A percentile compares a stretch with the other conserved stretches of the same genome.
These are phyloP conservation scores for Solanum peruvianum DNA, from an alignment of 257 asterid species.

Conservation along the genomic window DNA sequence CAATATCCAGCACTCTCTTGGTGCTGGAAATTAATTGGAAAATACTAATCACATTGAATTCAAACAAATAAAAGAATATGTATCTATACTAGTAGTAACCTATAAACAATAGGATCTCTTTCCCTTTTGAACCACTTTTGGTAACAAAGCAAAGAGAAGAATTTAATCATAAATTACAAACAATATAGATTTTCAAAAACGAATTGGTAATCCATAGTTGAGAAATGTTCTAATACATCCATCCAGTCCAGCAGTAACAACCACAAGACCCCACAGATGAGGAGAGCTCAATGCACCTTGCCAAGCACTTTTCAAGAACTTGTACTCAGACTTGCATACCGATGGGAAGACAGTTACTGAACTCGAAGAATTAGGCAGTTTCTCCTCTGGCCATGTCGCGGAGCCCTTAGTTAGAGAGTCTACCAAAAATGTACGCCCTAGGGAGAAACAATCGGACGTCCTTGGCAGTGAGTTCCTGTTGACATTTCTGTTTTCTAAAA, in stretches of 20 bases:
- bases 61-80: neutral
- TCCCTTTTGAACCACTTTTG: neutral
- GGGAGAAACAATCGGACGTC: conserved; percentile 40
- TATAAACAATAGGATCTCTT: neutral
- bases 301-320: conserved; percentile 62
- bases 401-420: conserved; percentile 48
- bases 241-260: conserved; percentile 91
- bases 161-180: neutral
- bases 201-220: conserved; percentile 66
- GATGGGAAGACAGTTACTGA: conserved; percentile 20
- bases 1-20: neutral
- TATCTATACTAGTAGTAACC: neutral
- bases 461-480: conserved; percentile 40
- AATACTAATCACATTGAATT: neutral
- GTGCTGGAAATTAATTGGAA: neutral
- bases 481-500: conserved; percentile 23
- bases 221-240: conserved; percentile 85
- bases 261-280: conserved; percentile 74
- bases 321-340: conserved; percentile 39
- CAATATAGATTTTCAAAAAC: conserved; percentile 26
- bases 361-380: conserved; percentile 23
- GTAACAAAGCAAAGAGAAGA: neutral
- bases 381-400: conserved; percentile 85
- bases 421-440: conserved; percentile 50
- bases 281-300: conserved; percentile 46